Evolutionary conservation across 1,284 basidiomycete genomes (phyloP).

Genomic region (Caloboletus inedulis): DNA sequence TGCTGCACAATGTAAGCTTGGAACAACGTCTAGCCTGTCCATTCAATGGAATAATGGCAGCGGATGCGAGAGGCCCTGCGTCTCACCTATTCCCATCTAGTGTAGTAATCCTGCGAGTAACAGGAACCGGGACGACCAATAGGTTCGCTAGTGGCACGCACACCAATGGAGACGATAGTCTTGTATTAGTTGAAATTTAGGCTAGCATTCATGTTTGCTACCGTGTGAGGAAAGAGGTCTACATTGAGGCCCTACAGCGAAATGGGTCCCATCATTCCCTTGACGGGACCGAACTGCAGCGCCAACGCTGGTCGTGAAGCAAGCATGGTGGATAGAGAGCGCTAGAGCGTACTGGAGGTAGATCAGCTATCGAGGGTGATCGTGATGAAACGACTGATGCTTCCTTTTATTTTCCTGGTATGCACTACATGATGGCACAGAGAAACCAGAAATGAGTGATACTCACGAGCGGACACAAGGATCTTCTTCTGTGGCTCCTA

Average conservation of each 20-base stretch:
- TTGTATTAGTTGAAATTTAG: background rate
- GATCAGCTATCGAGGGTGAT: background rate
- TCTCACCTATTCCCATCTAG: background rate
- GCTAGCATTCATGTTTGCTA: background rate
- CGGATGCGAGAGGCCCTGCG: background rate
- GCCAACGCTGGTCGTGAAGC: background rate
- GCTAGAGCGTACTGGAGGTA: too few relatives aligned
- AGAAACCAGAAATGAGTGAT: background rate
- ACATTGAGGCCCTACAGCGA: background rate
- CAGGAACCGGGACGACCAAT: too few relatives aligned
- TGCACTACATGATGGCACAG: too few relatives aligned
- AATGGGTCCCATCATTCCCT: too few relatives aligned
- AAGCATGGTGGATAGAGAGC: background rate
- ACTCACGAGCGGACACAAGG: background rate
- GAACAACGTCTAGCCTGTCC: background rate
- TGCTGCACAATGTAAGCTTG: too few relatives aligned
- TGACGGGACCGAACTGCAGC: too few relatives aligned
- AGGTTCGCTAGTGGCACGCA: background rate
- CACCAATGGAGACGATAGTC: background rate
- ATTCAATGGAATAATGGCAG: background rate
- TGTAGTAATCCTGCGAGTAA: background rate
- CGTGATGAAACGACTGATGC: background rate
- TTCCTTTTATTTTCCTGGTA: too few relatives aligned
- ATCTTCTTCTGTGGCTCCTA: too few relatives aligned
- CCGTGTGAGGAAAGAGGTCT: background rate